Evolutionary conservation across 2,329 filamentous ascomycete genomes (phyloP).

Genomic region (Aspergillus calidoustus): DNA sequence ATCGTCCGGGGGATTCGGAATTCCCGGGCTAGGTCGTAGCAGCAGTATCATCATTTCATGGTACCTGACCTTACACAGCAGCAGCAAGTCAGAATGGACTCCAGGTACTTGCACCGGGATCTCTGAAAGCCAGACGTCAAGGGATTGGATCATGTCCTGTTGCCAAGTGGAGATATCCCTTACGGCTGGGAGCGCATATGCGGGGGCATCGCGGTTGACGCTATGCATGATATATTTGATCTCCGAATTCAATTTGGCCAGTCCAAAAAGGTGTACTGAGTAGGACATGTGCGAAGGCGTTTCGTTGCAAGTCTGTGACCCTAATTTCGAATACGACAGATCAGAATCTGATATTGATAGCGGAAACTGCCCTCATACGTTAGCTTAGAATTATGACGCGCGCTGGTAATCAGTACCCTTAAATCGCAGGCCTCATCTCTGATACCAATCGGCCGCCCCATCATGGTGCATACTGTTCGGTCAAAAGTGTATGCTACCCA

Average conservation of each 20-base stretch:
- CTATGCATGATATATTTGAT: conserved; percentile 63
- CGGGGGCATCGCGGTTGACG: conserved; percentile 52
- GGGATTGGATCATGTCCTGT: conserved; percentile 42
- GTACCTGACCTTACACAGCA: conserved; percentile 52
- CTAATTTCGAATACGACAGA: background rate
- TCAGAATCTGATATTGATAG: conserved; percentile 21
- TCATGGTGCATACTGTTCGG: conserved; percentile 58
- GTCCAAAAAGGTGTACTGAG: conserved; percentile 54
- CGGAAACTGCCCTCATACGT: conserved; percentile 23
- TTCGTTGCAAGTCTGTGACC: conserved; percentile 17
- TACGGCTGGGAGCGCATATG: conserved; percentile 55
- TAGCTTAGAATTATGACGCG: background rate
- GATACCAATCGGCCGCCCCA: conserved; percentile 61
- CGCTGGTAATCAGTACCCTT: conserved; percentile 41
- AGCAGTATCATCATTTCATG: conserved; percentile 56
- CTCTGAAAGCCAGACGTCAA: conserved; percentile 48
- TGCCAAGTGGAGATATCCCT: conserved; percentile 55
- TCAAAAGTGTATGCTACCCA: conserved; percentile 61
- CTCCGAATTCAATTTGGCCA: conserved; percentile 56
- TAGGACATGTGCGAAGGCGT: conserved; percentile 43
- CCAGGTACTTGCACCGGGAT: conserved; percentile 37
- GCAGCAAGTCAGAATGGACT: conserved; percentile 17
- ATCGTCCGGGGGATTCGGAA: conserved; percentile 52
- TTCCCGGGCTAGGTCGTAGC: conserved; percentile 57
- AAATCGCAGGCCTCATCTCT: conserved; percentile 61